A percentile compares a stretch with the other conserved stretches of the same genome.
Evolutionary conservation across 768 basidiomycete species (phyloP).

Genomic region (Exidia glandulosa): DNA sequence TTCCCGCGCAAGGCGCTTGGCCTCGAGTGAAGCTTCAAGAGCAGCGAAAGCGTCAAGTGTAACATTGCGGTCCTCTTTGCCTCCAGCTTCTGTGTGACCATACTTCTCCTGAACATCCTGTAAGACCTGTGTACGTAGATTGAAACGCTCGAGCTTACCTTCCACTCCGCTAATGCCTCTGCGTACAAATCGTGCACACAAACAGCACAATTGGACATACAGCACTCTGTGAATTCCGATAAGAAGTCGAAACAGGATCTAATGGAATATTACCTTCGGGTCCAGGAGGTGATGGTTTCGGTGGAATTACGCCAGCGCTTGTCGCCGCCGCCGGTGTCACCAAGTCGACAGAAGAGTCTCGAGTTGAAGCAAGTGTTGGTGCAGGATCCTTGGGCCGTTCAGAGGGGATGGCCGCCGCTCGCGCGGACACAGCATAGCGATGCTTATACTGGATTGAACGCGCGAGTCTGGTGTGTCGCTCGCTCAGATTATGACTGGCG

Average conservation of each 20-base stretch:
- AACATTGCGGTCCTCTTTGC: background rate
- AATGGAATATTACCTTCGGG: background rate
- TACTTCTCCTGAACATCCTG: background rate
- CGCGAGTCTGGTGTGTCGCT: background rate
- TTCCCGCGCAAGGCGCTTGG: background rate
- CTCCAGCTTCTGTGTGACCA: background rate
- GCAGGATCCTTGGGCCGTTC: background rate
- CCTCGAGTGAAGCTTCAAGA: background rate
- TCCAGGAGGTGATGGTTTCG: background rate
- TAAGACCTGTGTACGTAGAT: background rate
- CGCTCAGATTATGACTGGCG: background rate
- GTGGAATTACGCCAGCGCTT: background rate
- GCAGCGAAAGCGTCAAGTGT: background rate
- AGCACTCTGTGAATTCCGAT: background rate
- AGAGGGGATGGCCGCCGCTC: background rate
- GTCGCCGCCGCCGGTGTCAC: background rate
- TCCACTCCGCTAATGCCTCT: background rate
- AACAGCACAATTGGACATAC: background rate
- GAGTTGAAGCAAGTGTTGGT: background rate
- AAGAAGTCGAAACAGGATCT: background rate
- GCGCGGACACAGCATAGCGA: background rate
- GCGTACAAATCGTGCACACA: background rate
- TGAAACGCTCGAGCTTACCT: background rate
- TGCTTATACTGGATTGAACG: background rate
- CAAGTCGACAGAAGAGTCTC: background rate